These are phyloP conservation scores for Mycena amicta DNA, from an alignment of 768 basidiomycete species.

Conservation along the genomic window DNA sequence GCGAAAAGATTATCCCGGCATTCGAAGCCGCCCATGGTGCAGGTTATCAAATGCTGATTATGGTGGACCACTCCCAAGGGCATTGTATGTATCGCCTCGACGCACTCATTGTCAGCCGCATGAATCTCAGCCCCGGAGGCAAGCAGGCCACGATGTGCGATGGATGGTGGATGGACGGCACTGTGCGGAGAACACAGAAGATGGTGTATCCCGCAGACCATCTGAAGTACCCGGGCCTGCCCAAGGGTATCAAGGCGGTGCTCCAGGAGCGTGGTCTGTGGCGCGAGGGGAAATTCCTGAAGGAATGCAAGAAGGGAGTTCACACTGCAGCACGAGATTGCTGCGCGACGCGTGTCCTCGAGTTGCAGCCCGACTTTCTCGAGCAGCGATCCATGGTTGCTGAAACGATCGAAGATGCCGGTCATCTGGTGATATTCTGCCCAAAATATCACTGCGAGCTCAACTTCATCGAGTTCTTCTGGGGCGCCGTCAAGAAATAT, in stretches of 20 bases:
- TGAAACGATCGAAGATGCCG: slow-evolving; percentile 14
- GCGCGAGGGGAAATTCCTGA: slow-evolving; percentile 5
- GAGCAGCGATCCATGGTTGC: slow-evolving; percentile 26
- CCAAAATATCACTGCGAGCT: slow-evolving; percentile 33
- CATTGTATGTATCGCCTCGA: slow-evolving; percentile 28
- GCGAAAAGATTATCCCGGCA: slow-evolving; percentile 32
- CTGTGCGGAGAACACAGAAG: slow-evolving; percentile 6
- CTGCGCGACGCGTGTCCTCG: slow-evolving; percentile 31
- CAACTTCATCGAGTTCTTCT: slow-evolving; percentile 30
- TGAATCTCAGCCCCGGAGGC: slow-evolving; percentile 30
- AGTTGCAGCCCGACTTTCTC: slow-evolving; percentile 24
- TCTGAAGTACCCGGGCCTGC: slow-evolving; percentile 18
- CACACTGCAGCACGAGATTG: slow-evolving; percentile 20
- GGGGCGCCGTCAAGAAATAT: slow-evolving; percentile 9
- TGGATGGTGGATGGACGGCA: slow-evolving; percentile 20
- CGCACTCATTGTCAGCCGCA: slow-evolving; percentile 19
- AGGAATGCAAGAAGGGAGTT: slow-evolving; percentile 22
- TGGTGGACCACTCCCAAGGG: slow-evolving; percentile 30
- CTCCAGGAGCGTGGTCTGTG: slow-evolving; percentile 30
- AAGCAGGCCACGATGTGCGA: slow-evolving; percentile 26
- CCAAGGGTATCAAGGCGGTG: slow-evolving; percentile 37
- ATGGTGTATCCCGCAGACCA: slow-evolving; percentile 31
- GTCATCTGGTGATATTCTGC: slow-evolving; percentile 16
- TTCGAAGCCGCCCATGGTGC: slow-evolving; percentile 30
- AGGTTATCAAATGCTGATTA: slow-evolving; percentile 14